Base-by-base conservation (phyloP, 2,329 filamentous ascomycete genomes). In the Cercospora zeina region DNA sequence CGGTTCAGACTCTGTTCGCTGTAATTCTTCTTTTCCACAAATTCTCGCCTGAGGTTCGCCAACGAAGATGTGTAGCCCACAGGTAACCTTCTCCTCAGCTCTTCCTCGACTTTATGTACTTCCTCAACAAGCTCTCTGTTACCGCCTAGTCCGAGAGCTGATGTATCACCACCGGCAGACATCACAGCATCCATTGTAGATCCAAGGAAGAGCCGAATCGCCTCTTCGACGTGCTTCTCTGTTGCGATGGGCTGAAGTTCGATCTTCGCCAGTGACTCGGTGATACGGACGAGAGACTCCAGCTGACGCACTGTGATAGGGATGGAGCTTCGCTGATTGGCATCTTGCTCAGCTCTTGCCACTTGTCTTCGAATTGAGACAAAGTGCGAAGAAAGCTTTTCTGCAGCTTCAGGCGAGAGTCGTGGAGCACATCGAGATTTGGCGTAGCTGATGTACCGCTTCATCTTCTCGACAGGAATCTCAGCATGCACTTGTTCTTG, bases 231-330 rank as follows among this genome's bases (percentile, higher is more conserved):
- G 73, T 99, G 95, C 51, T 86, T 83, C 76, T 97, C 93, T 0
- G 89, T 93, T 1, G 93, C 95, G 45, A 97, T 83, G 3, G 93
- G 88, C 0, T 89, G 91, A 8, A 99, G 84, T 0, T 89, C 87
- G 47, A 99, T 82, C 76, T 99, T 99, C 61, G 95, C 95, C 1
- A 99, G 85, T 0, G 95, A 92, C 76, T 99, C 95, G 2, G 93
- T 96, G 72, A 99, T 97, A 74, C 95, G 93, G 66, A 97, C 90
- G 69, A 99, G 96, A 71, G 93, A 93, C 77, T 99, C 95, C 5
- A 99, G 85, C 75, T 99, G 95, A 75, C 95, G 92, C 56, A 99
- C 90, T 0, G 95, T 99, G 76, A 99, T 99, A 56, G 95, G 95
- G 71, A 99, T 97, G 19, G 90, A 95, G 6, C 91, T 96, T 16